Evolutionary conservation across 768 basidiomycete genomes (phyloP).

Genomic region (Mycena olivaceomarginata): DNA sequence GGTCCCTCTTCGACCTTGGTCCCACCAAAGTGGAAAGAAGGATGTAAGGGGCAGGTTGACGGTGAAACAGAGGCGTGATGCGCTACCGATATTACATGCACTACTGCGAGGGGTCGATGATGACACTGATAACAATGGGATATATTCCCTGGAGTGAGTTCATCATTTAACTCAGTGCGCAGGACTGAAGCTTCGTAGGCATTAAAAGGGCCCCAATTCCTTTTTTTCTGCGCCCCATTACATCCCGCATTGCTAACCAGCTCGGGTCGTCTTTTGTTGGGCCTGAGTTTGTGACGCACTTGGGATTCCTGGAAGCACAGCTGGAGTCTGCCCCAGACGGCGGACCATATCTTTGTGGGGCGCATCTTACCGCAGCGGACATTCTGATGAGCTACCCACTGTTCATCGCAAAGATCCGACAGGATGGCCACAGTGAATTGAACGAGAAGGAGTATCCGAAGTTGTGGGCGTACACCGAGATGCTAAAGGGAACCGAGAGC

Average conservation of each 20-base stretch:
- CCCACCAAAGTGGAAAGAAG: conserved; percentile 13
- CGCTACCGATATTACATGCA: conserved; percentile 27
- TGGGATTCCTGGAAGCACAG: conserved; percentile 24
- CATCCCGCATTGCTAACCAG: conserved; percentile 6
- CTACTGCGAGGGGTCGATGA: conserved; percentile 19
- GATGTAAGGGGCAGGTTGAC: conserved; percentile 10
- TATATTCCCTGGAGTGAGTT: conserved; percentile 10
- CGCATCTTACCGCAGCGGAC: conserved; percentile 24
- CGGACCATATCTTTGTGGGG: conserved; percentile 34
- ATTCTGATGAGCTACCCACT: conserved; percentile 32
- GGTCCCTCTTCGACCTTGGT: neutral
- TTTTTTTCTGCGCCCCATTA: conserved; percentile 30
- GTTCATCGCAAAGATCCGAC: neutral
- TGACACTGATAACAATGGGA: neutral
- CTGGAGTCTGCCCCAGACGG: conserved; percentile 25
- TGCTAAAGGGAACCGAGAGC: conserved; percentile 19
- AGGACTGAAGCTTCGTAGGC: neutral
- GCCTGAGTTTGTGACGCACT: conserved; percentile 2
- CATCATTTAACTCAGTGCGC: no score
- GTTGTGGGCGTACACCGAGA: conserved; percentile 30
- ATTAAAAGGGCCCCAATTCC: conserved; percentile 6
- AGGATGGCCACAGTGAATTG: conserved; percentile 17
- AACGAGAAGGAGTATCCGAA: conserved; percentile 17
- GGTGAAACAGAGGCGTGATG: conserved; percentile 26
- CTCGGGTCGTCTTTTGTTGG: neutral